Conservation (phyloP, 2,329 filamentous ascomycete genomes). For the Cytospora schulzeri region DNA sequence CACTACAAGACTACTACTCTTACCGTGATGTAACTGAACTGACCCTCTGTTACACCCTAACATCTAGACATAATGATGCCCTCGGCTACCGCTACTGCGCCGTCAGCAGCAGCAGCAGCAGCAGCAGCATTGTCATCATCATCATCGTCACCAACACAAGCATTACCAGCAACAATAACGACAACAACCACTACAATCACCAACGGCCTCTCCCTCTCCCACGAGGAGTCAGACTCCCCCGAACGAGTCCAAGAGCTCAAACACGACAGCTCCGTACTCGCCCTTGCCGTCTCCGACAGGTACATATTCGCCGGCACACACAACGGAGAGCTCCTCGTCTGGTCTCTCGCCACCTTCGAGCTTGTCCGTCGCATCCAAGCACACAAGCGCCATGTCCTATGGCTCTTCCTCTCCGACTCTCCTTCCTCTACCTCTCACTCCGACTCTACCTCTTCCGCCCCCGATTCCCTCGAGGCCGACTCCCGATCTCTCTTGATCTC, state of each 20-base stretch:
- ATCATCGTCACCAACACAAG: neutral
- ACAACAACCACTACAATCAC: slow-evolving; percentile 6
- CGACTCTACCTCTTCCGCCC: slow-evolving; percentile 60
- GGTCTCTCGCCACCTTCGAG: slow-evolving; percentile 87
- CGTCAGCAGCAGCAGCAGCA: neutral
- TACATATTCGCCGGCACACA: slow-evolving; percentile 92
- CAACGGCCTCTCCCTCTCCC: slow-evolving; percentile 18
- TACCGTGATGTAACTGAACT: neutral
- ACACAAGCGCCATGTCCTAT: slow-evolving; percentile 88
- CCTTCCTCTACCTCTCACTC: slow-evolving; percentile 38
- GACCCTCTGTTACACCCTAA: neutral
- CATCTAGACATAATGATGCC: neutral
- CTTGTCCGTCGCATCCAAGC: slow-evolving; percentile 78
- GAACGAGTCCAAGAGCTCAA: slow-evolving; percentile 73
- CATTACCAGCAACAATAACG: neutral
- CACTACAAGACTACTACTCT: neutral
- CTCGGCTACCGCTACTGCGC: neutral
- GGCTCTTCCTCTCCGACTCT: slow-evolving; percentile 68
- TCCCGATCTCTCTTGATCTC: slow-evolving; percentile 73
- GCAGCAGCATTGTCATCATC: too few species aligned
- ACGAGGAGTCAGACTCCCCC: slow-evolving; percentile 44
- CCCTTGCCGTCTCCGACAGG: slow-evolving; percentile 77
- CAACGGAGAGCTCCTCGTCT: slow-evolving; percentile 89
- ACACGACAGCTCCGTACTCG: slow-evolving; percentile 78
- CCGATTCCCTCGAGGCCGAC: slow-evolving; percentile 60